Percentiles rank a stretch among this genome's conserved stretches.
Conservation (phyloP, 257 asterid species). For the Coffea canephora region DNA sequence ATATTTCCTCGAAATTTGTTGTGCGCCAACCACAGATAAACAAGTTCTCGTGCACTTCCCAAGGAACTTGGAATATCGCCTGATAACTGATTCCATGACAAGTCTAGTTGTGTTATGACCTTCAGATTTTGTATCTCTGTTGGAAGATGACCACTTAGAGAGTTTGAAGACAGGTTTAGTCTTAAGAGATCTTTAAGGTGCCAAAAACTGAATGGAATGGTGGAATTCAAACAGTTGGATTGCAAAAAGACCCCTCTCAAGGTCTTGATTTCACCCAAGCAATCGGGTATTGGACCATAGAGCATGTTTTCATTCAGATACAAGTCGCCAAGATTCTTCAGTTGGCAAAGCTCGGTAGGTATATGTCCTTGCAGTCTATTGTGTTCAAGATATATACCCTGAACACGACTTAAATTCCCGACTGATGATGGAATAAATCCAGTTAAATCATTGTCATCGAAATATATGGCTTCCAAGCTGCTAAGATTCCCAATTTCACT, state of each 20-base stretch:
- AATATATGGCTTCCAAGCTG: conserved; percentile 26
- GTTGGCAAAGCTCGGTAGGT: conserved; percentile 42
- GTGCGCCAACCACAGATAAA: conserved; percentile 38
- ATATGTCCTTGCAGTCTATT: conserved; percentile 47
- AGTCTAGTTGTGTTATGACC: conserved; percentile 30
- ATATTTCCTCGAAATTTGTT: conserved; percentile 41
- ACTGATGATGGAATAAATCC: conserved; percentile 40
- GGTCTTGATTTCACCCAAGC: conserved; percentile 48
- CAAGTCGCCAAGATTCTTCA: conserved; percentile 41
- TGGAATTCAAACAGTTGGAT: conserved; percentile 37
- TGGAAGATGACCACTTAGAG: conserved; percentile 36
- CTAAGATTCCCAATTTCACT: conserved; percentile 44
- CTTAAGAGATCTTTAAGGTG: conserved; percentile 38
- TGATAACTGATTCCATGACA: conserved; percentile 51
- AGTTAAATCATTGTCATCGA: conserved; percentile 42
- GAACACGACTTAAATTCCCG: conserved; percentile 32
- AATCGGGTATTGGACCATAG: conserved; percentile 53
- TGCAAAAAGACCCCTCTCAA: conserved; percentile 42
- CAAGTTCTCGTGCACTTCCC: conserved; percentile 30
- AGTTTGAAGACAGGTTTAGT: conserved; percentile 45
- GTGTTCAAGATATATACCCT: conserved; percentile 43
- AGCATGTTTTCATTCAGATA: conserved; percentile 37
- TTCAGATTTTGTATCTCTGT: conserved; percentile 31
- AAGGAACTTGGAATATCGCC: conserved; percentile 46
- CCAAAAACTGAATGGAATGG: conserved; percentile 42